Evolutionary conservation across 2,329 filamentous ascomycete genomes (phyloP).

Genomic region (Myrmaecium sp.): DNA sequence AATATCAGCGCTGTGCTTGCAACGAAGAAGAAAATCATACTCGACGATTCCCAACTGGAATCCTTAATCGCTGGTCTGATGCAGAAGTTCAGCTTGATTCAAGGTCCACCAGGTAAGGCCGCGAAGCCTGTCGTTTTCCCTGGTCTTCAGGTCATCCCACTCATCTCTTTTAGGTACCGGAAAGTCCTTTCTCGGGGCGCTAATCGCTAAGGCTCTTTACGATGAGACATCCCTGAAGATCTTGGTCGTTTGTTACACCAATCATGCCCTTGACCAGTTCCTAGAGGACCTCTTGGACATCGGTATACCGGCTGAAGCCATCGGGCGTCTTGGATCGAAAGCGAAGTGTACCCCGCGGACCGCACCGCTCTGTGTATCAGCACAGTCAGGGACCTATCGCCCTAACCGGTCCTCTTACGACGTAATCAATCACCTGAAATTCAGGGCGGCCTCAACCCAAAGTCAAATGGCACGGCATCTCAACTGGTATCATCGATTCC

Average conservation of each 20-base stretch:
- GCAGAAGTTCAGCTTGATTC: constrained; percentile 42
- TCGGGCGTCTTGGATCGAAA: constrained; percentile 44
- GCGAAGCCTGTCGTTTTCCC: constrained; percentile 1
- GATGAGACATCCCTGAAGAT: constrained; percentile 33
- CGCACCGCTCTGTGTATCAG: constrained; percentile 19
- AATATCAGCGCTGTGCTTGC: constrained; percentile 17
- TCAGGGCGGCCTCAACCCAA: too few species aligned
- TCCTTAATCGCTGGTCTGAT: constrained; percentile 39
- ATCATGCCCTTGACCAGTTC: constrained; percentile 30
- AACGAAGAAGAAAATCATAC: constrained; percentile 14
- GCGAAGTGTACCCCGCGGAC: constrained; percentile 36
- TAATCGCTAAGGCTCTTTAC: constrained; percentile 40
- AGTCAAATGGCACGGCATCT: neutral
- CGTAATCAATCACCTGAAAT: too few species aligned
- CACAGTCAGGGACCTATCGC: neutral
- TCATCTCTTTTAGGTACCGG: constrained; percentile 40
- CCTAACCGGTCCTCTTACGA: too few species aligned
- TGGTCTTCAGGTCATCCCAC: constrained; percentile 4
- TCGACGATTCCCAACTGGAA: constrained; percentile 38
- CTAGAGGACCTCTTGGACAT: constrained; percentile 45
- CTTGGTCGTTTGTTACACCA: constrained; percentile 53
- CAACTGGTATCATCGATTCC: too few species aligned
- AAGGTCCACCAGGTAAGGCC: constrained; percentile 53
- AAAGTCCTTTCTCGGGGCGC: constrained; percentile 56
- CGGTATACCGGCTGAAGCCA: constrained; percentile 31